Evolutionary conservation across 2,329 filamentous ascomycete species (phyloP), one percentile per base, ranked within the genome.

Genomic region (Xylariaceae sp.): DNA sequence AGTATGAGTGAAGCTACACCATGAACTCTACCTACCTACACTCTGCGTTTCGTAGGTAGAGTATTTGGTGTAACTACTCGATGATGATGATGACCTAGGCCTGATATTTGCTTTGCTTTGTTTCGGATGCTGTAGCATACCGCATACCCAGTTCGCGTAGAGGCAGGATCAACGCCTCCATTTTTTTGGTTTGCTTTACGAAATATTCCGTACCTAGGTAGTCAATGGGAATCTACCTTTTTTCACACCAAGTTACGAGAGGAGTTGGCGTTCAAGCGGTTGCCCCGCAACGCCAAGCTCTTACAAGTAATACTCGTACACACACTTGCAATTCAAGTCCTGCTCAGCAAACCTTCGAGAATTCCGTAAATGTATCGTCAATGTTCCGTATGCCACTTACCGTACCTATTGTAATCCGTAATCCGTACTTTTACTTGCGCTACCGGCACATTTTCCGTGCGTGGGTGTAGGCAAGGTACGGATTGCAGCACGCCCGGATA

Each of bases 1-100:
- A 11, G 52, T 51, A 54, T 55, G 39, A 62, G 59, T 65, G 63
- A 54, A 61, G 59, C 60, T 63, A 51, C 37, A 13, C 37, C 9
- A 10, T 41, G 37, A 13, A 9, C 8, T 41, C 9, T 41, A 41
- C 37, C 8, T 13, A 41, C 37, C 8, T 13, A 41, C 37, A 41
- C 37, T 41, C 37, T 13, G 9, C 37, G 3, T 41, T 13, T 9
- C 8, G 37, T 13, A 41, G 37, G 37, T 13, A 41, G 8, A 41
- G 37, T 41, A 4, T 30, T 30, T 5, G 23, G 37, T 41, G 11
- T 41, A 41, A 9, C 37, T 41, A 4, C 23, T 30, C 23, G 23
- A 30, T 30, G 23, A 30, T 30, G 23, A 30, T 30, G 23, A 30
- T 30, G 23, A 30, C 23, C 23, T 30, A 30, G 23, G 23, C 23